A percentile compares a stretch with the other conserved stretches of the same genome.
Evolutionary conservation across 2,329 filamentous ascomycete species (phyloP).

Genomic region (Colletotrichum karsti): DNA sequence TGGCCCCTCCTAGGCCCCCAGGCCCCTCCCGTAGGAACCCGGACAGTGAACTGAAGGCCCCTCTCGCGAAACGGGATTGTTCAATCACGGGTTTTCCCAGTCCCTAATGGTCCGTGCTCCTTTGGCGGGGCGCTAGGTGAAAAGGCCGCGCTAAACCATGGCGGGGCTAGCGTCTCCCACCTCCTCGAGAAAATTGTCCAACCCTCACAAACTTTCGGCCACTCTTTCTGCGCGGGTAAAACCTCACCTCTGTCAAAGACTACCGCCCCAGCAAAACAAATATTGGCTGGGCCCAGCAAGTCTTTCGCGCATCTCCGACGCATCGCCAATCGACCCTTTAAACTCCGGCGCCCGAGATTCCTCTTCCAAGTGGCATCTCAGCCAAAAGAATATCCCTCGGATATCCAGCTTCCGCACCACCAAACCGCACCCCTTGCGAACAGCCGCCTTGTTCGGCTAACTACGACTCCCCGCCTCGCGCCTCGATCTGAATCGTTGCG

Average conservation of each 20-base stretch:
- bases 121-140: conserved; percentile 28
- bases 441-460: conserved; percentile 23
- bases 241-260: conserved; percentile 48
- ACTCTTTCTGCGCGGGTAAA: conserved; percentile 50
- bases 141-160: conserved; percentile 17
- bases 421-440: conserved; percentile 23
- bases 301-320: conserved; percentile 44
- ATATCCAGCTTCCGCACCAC: conserved; percentile 26
- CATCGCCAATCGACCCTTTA: conserved; percentile 32
- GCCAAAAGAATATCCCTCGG: conserved; percentile 20
- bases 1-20: not conserved
- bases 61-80: conserved; percentile 23
- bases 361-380: not conserved
- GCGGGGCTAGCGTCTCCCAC: conserved; percentile 48
- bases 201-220: conserved; percentile 47
- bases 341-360: conserved; percentile 4
- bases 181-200: conserved; percentile 53
- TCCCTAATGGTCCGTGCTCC: conserved; percentile 1
- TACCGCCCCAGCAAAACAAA: conserved; percentile 46
- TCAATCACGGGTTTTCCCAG: conserved; percentile 30
- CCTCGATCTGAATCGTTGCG: conserved; percentile 49
- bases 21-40: no score
- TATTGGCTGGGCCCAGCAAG: conserved; percentile 33
- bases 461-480: conserved; percentile 38
- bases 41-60: no score